Conservation (phyloP, 2,329 filamentous ascomycete species). For the Mycosphaerella sp. region DNA sequence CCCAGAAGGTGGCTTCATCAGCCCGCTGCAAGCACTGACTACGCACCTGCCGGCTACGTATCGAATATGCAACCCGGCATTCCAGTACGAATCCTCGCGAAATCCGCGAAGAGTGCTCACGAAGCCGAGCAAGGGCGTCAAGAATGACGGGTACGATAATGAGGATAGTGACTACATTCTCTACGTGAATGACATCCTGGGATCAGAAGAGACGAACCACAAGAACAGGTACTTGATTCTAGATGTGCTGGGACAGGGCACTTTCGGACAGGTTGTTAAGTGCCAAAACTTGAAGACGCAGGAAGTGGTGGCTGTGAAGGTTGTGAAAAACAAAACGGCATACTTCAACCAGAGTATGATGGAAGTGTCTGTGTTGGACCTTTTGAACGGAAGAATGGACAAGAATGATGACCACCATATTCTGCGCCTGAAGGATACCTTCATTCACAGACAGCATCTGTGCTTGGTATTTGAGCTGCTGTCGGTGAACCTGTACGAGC, state of each 20-base stretch:
- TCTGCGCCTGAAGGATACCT: conserved; percentile 89
- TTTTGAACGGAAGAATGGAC: conserved; percentile 97
- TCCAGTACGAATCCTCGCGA: conserved; percentile 97
- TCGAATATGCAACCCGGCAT: conserved; percentile 93
- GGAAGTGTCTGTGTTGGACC: conserved; percentile 94
- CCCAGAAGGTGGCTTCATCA: conserved; percentile 96
- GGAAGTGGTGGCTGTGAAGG: conserved; percentile 97
- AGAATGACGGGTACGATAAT: conserved; percentile 98
- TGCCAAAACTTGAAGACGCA: conserved; percentile 98
- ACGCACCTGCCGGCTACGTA: conserved; percentile 91
- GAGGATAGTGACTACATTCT: conserved; percentile 99
- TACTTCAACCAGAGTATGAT: conserved; percentile 99
- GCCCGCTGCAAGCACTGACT: conserved; percentile 91
- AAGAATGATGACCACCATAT: conserved; percentile 99
- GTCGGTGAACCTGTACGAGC: conserved; percentile 94
- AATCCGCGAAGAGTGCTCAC: conserved; percentile 94
- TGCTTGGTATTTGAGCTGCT: conserved; percentile 94
- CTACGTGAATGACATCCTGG: conserved; percentile 97
- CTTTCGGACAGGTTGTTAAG: conserved; percentile 97
- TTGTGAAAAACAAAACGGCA: conserved; percentile 97
- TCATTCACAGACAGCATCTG: conserved; percentile 94
- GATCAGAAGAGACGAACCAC: conserved; percentile 95
- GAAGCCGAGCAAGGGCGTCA: conserved; percentile 95
- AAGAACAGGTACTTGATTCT: conserved; percentile 98
- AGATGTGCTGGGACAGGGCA: conserved; percentile 93